phyloP scores from a whole-genome alignment of 352 stramenopile species.

The Globisporangium mamillatum region DNA sequence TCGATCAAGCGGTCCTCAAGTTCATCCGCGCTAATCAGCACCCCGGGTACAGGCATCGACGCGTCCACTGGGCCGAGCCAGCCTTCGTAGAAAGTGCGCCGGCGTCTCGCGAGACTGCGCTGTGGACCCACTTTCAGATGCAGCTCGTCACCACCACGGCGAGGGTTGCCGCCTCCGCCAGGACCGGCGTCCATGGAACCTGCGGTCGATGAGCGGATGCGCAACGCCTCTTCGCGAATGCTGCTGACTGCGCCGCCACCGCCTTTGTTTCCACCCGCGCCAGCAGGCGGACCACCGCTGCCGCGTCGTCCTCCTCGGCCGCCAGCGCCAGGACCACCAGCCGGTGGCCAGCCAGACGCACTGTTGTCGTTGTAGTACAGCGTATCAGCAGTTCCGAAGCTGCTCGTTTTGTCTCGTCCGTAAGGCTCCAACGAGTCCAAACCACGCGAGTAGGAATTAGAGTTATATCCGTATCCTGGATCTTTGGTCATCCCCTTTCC shows the following conservation, averaged over 20 bases:
- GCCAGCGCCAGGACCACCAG: conserved; percentile 5
- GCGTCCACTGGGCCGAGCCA: conserved; percentile 73
- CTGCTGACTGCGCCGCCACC: conserved; percentile 26
- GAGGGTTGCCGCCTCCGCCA: neutral
- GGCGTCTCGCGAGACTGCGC: conserved; percentile 16
- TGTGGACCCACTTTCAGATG: conserved; percentile 24
- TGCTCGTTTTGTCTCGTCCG: conserved; percentile 20
- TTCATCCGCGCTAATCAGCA: conserved; percentile 67
- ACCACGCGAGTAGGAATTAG: conserved; percentile 17
- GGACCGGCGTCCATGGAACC: conserved; percentile 26
- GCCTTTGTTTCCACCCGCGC: neutral
- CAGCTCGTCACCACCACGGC: conserved; percentile 24
- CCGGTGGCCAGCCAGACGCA: conserved; percentile 29
- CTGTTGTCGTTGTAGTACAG: conserved; percentile 27
- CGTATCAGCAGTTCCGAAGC: conserved; percentile 29
- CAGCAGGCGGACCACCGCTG: neutral
- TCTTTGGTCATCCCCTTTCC: conserved; percentile 22
- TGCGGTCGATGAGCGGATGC: conserved; percentile 56
- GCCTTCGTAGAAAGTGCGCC: conserved; percentile 61
- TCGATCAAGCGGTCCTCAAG: conserved; percentile 58
- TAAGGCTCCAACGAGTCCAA: conserved; percentile 31
- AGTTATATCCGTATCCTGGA: conserved; percentile 30
- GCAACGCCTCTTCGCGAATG: conserved; percentile 70
- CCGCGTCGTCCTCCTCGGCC: neutral
- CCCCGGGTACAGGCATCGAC: conserved; percentile 64